phyloP scores from a whole-genome alignment of 441 rosid species.

The Metrosideros polymorpha region DNA sequence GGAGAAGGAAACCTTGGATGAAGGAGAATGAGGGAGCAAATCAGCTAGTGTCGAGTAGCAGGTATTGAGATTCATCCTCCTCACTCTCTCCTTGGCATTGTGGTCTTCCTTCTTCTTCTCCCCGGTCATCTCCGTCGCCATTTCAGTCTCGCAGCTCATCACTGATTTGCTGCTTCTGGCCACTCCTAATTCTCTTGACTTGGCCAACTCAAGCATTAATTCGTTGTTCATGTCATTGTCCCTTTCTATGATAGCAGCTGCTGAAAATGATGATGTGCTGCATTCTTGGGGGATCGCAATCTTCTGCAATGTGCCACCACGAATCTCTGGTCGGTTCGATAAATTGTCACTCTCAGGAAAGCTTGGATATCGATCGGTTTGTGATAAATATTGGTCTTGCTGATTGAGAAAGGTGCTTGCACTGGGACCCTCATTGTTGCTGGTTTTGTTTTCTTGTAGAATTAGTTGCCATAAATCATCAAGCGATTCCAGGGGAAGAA shows the following conservation, averaged over 20 bases:
- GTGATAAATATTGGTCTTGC: not conserved
- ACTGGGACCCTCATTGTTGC: not conserved
- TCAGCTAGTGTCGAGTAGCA: conserved; percentile 32
- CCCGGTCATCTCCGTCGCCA: not conserved
- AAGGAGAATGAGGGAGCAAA: conserved; percentile 27
- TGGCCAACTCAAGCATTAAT: not conserved
- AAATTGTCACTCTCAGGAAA: not conserved
- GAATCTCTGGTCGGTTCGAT: not conserved
- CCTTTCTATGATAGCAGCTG: not conserved
- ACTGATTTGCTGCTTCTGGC: not conserved
- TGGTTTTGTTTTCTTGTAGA: not conserved
- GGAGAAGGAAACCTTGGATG: conserved; percentile 11
- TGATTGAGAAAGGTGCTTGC: not conserved
- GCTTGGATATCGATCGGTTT: not conserved
- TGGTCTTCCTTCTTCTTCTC: conserved; percentile 24
- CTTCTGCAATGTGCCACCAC: not conserved
- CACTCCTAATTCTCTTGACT: not conserved
- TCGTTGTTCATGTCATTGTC: not conserved
- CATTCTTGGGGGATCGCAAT: not conserved
- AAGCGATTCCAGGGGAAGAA: not conserved
- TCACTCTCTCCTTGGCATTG: conserved; percentile 39
- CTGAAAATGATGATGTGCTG: not conserved
- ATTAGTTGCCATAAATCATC: not conserved
- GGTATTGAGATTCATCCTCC: conserved; percentile 39
- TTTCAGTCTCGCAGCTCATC: not conserved